These are phyloP conservation scores for Yamadazyma siamensis DNA, from an alignment of 1,139 yeast genomes.

Conservation along the genomic window DNA sequence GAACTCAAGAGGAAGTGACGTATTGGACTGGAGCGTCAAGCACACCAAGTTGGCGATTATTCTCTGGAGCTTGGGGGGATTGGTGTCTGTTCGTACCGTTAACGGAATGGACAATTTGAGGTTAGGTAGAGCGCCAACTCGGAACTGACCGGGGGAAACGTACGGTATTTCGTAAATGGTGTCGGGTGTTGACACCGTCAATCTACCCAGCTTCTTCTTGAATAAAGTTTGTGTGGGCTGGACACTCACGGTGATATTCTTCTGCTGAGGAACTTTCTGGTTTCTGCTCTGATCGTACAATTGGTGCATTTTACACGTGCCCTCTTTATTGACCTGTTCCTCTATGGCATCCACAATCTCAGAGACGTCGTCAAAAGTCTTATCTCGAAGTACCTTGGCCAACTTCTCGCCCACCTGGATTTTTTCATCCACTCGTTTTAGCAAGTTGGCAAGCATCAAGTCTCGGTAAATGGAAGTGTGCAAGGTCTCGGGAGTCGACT, in stretches of 20 bases:
- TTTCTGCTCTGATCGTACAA: slow-evolving; percentile 9
- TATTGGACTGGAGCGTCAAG: slow-evolving; percentile 29
- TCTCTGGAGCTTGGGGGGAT: slow-evolving; percentile 28
- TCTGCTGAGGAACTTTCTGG: slow-evolving; percentile 4
- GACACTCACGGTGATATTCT: slow-evolving; percentile 10
- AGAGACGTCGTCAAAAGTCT: slow-evolving; percentile 1
- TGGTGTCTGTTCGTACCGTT: slow-evolving; percentile 5
- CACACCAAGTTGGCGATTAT: slow-evolving; percentile 31
- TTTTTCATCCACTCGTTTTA: slow-evolving; percentile 26
- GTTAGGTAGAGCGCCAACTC: slow-evolving; percentile 15
- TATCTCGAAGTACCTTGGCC: slow-evolving; percentile 2
- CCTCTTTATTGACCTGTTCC: slow-evolving; percentile 5
- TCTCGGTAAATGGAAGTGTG: slow-evolving; percentile 6
- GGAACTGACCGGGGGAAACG: slow-evolving; percentile 28
- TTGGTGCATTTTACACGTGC: slow-evolving; percentile 8
- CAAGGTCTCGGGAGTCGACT: background rate
- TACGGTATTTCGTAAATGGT: slow-evolving; percentile 25
- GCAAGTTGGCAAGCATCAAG: slow-evolving; percentile 25
- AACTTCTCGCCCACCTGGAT: slow-evolving; percentile 11
- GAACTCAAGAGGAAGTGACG: slow-evolving; percentile 38
- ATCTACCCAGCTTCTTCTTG: slow-evolving; percentile 4
- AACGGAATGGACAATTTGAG: slow-evolving; percentile 33
- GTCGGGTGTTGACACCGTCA: slow-evolving; percentile 27
- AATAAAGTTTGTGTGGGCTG: slow-evolving; percentile 6
- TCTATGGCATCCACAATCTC: slow-evolving; percentile 7